Evolutionary conservation across 2,329 filamentous ascomycete species (phyloP).

Genomic region (Lecanicillium sp.): DNA sequence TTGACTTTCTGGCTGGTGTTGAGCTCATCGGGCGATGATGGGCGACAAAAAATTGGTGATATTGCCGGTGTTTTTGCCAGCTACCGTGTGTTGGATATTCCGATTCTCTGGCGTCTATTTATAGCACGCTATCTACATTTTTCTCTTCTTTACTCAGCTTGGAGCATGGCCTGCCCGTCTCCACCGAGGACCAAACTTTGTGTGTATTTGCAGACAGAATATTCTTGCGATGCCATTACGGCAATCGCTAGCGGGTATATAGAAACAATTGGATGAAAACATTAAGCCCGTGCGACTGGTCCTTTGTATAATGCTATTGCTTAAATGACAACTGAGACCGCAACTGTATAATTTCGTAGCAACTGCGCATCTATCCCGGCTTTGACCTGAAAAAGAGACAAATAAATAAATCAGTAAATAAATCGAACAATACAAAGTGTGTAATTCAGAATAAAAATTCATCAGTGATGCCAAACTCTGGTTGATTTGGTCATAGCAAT

Average conservation of each 20-base stretch:
- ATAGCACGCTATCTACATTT: neutral
- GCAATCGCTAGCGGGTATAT: neutral
- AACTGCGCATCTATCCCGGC: too few relatives aligned
- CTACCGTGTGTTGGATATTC: slow-evolving; percentile 8
- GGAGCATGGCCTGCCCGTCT: neutral
- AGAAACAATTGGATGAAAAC: neutral
- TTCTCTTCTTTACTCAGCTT: neutral
- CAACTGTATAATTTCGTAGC: too few relatives aligned
- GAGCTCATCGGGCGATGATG: too few relatives aligned
- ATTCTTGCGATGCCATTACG: neutral
- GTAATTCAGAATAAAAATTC: too few relatives aligned
- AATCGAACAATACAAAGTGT: too few relatives aligned
- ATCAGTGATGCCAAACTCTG: too few relatives aligned
- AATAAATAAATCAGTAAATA: too few relatives aligned
- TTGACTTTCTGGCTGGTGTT: too few relatives aligned
- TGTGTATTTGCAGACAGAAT: too few relatives aligned
- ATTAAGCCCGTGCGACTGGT: neutral
- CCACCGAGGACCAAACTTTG: neutral
- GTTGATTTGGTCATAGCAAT: too few relatives aligned
- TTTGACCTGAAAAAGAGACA: too few relatives aligned
- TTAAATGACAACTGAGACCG: too few relatives aligned
- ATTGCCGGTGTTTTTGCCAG: slow-evolving; percentile 11
- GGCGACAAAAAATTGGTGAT: neutral
- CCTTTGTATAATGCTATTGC: neutral
- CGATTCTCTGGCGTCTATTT: slow-evolving; percentile 9